Evolutionary conservation across 192 early-diverging fungal genomes (phyloP).

Genomic region (Rhizophagus sp.): DNA sequence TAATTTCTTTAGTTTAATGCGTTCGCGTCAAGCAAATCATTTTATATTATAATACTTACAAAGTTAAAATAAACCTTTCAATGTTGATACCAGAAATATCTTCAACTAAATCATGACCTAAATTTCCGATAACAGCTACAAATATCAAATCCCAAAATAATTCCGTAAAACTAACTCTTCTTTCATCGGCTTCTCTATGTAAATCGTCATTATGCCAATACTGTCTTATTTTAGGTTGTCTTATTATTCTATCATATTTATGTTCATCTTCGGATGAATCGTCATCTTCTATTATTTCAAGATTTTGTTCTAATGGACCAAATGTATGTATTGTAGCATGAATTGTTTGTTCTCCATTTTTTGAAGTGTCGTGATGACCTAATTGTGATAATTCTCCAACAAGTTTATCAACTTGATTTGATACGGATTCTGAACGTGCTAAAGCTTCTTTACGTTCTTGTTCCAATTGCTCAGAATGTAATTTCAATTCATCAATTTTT

Average conservation of each 20-base stretch:
- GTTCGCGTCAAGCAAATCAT: not conserved
- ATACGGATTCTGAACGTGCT: conserved; percentile 21
- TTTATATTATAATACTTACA: conserved; percentile 17
- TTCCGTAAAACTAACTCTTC: conserved; percentile 25
- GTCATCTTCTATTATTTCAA: conserved; percentile 31
- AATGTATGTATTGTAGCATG: conserved; percentile 32
- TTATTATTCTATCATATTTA: conserved; percentile 19
- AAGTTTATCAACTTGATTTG: conserved; percentile 23
- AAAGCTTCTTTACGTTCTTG: conserved; percentile 19
- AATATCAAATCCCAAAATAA: conserved; percentile 38
- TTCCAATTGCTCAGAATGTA: conserved; percentile 15
- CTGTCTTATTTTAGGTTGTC: conserved; percentile 29
- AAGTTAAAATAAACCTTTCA: conserved; percentile 29
- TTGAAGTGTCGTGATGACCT: not conserved
- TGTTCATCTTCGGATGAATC: conserved; percentile 20
- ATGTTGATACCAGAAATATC: not conserved
- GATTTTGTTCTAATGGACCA: conserved; percentile 16
- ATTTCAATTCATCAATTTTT: conserved; percentile 27
- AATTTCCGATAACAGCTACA: conserved; percentile 21
- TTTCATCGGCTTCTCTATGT: conserved; percentile 32
- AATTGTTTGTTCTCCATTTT: conserved; percentile 14
- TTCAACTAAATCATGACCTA: conserved; percentile 14
- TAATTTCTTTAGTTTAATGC: not conserved
- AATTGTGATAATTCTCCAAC: conserved; percentile 15
- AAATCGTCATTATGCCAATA: conserved; percentile 28